phyloP scores from a whole-genome alignment of 768 basidiomycete genomes.

The Zangia roseola region DNA sequence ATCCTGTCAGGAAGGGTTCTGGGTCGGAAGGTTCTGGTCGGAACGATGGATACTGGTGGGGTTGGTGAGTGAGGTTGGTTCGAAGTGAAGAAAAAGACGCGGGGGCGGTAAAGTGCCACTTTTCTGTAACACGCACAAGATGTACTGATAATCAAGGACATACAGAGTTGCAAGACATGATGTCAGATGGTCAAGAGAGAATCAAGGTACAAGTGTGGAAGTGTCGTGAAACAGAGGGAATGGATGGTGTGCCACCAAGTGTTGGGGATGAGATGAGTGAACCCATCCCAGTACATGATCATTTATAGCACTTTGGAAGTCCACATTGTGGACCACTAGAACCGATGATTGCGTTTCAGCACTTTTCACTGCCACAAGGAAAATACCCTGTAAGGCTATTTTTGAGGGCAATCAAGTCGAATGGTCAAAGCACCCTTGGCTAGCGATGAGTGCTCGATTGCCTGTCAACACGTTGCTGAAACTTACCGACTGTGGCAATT shows the following conservation, averaged over 20 bases:
- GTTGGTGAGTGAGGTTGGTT: no score
- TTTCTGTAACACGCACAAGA: no score
- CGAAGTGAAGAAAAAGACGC: no score
- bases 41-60: no score
- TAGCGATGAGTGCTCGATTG: conserved; percentile 26
- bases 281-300: conserved; percentile 2
- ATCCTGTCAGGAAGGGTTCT: no score
- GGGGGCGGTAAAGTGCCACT: no score
- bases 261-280: not conserved
- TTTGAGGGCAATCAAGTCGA: conserved; percentile 18
- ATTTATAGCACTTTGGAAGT: conserved; percentile 21
- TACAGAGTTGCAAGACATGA: conserved; percentile 2
- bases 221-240: not conserved
- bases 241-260: not conserved
- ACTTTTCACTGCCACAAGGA: conserved; percentile 16
- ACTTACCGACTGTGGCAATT: not conserved
- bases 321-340: conserved; percentile 13
- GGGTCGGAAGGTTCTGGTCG: no score
- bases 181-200: not conserved
- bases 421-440: conserved; percentile 24
- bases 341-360: conserved; percentile 26
- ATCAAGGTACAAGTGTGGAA: not conserved
- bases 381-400: conserved; percentile 22
- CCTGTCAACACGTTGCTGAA: conserved; percentile 12
- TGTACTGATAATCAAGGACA: not conserved